These are phyloP conservation scores for Oryza meridionalis DNA, from an alignment of 176 grass and related monocot species.

Conservation along the genomic window DNA sequence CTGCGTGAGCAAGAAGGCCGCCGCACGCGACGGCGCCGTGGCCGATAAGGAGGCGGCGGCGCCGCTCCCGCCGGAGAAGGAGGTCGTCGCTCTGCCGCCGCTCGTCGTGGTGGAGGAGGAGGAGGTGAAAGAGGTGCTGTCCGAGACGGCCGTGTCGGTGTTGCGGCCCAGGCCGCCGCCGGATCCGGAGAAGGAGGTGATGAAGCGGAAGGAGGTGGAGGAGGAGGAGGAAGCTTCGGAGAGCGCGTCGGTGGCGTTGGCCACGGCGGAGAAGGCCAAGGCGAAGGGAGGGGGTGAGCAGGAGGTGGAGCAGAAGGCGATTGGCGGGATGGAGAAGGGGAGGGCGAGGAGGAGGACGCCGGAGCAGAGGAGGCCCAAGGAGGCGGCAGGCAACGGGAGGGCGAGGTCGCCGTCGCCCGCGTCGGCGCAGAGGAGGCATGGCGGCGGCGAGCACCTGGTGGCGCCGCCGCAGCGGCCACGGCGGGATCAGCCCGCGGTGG, in stretches of 20 bases:
- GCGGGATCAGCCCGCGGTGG: conserved; percentile 50
- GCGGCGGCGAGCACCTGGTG: neutral
- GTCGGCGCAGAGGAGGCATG: conserved; percentile 27
- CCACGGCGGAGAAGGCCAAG: conserved; percentile 11
- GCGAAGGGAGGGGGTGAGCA: neutral
- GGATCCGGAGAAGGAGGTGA: neutral
- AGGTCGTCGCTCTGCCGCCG: neutral
- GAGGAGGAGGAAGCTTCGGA: conserved; percentile 32
- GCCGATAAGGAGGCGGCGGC: conserved; percentile 8
- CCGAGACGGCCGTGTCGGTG: conserved; percentile 43
- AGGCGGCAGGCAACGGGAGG: neutral
- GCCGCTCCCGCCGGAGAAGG: conserved; percentile 20
- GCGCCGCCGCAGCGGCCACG: neutral
- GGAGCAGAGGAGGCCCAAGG: conserved; percentile 21
- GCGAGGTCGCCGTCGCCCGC: conserved; percentile 47
- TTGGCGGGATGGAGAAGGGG: neutral
- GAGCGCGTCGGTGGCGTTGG: conserved; percentile 17
- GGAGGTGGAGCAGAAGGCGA: conserved; percentile 26
- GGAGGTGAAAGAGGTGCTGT: conserved; percentile 69
- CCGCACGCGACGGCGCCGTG: neutral
- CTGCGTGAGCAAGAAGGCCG: conserved; percentile 75
- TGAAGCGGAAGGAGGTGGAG: neutral
- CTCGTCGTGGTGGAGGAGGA: conserved; percentile 50
- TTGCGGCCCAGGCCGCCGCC: conserved; percentile 21
- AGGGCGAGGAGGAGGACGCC: neutral